Percentiles rank a stretch among this genome's conserved stretches.
Conservation (phyloP, 139 green algal species). For the Dunaliella primolecta region DNA sequence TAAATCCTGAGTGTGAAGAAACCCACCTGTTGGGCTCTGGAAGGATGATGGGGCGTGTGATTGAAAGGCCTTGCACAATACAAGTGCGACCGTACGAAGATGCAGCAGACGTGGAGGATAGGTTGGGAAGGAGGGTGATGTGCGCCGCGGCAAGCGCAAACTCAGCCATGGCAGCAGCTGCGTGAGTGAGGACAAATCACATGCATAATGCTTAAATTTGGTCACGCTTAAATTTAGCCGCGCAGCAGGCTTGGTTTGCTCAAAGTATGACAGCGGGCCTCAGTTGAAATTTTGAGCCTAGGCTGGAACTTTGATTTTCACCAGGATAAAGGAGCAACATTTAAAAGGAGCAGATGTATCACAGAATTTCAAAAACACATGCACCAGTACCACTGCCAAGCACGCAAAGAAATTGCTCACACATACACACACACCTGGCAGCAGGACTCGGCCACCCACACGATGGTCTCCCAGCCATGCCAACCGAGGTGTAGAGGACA, state of each 20-base stretch:
- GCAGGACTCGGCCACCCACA: conserved; percentile 38
- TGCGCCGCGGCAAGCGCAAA: conserved; percentile 34
- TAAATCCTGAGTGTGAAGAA: too few species aligned
- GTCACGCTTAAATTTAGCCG: too few species aligned
- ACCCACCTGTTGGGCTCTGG: background rate
- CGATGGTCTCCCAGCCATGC: conserved; percentile 45
- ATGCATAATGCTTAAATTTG: background rate
- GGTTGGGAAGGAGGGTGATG: conserved; percentile 21
- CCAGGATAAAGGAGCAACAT: too few species aligned
- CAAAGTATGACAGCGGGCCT: too few species aligned
- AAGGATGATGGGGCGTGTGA: conserved; percentile 33
- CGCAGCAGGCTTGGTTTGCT: too few species aligned
- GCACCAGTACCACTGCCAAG: too few species aligned
- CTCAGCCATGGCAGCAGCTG: conserved; percentile 60
- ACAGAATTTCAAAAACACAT: too few species aligned
- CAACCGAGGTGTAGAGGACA: conserved; percentile 26
- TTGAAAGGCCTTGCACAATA: conserved; percentile 23
- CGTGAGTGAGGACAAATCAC: background rate
- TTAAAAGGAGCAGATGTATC: too few species aligned
- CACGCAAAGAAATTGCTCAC: too few species aligned
- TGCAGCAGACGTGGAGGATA: background rate
- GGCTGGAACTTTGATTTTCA: too few species aligned
- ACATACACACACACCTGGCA: conserved; percentile 48
- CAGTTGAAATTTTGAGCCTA: too few species aligned
- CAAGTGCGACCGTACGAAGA: background rate